Conservation (phyloP, 2,329 filamentous ascomycete genomes). For the Cyphellophora attinorum region DNA sequence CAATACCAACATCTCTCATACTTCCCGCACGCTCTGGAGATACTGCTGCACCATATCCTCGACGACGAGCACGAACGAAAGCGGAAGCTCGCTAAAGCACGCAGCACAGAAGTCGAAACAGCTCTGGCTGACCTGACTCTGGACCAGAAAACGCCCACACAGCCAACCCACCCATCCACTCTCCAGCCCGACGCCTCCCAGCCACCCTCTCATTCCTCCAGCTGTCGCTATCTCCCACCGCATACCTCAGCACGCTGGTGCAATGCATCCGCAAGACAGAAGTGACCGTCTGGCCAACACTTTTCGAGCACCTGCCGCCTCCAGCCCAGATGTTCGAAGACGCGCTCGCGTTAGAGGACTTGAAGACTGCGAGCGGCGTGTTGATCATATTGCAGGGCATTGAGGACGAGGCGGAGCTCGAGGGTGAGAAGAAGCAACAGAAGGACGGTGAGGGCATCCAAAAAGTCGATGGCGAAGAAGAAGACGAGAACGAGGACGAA, state of each 20-base stretch:
- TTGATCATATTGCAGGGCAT: conserved; percentile 86
- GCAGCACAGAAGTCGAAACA: conserved; percentile 6
- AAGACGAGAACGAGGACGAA: conserved; percentile 43
- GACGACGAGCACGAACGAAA: conserved; percentile 78
- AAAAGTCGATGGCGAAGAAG: conserved; percentile 46
- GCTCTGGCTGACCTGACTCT: not conserved
- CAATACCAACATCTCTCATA: conserved; percentile 83
- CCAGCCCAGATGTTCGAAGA: conserved; percentile 90
- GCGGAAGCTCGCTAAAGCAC: conserved; percentile 21
- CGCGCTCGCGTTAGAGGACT: conserved; percentile 68
- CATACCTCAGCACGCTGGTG: conserved; percentile 90
- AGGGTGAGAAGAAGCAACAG: conserved; percentile 16
- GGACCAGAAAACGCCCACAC: not conserved
- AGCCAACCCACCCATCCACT: conserved; percentile 14
- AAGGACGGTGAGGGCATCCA: conserved; percentile 13
- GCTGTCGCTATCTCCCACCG: conserved; percentile 56
- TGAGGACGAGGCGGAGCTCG: conserved; percentile 38
- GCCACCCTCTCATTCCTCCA: conserved; percentile 53
- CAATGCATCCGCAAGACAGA: conserved; percentile 97
- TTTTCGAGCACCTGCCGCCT: conserved; percentile 84
- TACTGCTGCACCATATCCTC: conserved; percentile 83
- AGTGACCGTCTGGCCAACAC: conserved; percentile 83
- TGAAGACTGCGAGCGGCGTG: conserved; percentile 95
- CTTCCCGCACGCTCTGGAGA: conserved; percentile 84
- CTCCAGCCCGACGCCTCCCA: too few relatives aligned